Percentiles rank a stretch among this genome's conserved stretches.
These are phyloP conservation scores for Lactarius trivialis DNA, from an alignment of 768 basidiomycete species.

Conservation along the genomic window DNA sequence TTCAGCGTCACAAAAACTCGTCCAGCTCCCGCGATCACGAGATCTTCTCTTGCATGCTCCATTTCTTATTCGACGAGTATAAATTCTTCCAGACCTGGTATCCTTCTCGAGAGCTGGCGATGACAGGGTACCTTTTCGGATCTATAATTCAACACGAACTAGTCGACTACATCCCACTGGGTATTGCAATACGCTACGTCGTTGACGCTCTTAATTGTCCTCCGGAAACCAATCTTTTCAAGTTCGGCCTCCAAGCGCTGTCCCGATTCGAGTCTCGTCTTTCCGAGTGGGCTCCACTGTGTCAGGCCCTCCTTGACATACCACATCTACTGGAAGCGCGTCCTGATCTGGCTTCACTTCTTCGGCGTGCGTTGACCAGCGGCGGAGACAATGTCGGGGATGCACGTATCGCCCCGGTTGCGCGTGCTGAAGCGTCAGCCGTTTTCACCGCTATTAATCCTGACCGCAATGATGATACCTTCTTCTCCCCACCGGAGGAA, in stretches of 20 bases:
- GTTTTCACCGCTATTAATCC: constrained; percentile 77
- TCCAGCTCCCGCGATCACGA: constrained; percentile 83
- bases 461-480: constrained; percentile 55
- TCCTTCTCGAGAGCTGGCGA: constrained; percentile 86
- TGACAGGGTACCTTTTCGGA: constrained; percentile 95
- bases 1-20: constrained; percentile 81
- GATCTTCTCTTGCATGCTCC: constrained; percentile 98
- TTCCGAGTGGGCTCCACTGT: constrained; percentile 87
- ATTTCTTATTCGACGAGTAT: constrained; percentile 99
- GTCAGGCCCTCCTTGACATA: constrained; percentile 81
- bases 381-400: constrained; percentile 39
- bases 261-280: constrained; percentile 81
- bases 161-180: constrained; percentile 89
- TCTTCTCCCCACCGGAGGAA: constrained; percentile 73
- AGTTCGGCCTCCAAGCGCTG: constrained; percentile 90
- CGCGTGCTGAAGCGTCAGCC: constrained; percentile 38
- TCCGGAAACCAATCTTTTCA: constrained; percentile 89
- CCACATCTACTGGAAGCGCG: constrained; percentile 80
- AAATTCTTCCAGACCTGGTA: constrained; percentile 98
- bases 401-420: constrained; percentile 28
- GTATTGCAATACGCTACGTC: constrained; percentile 95
- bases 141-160: constrained; percentile 91
- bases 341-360: constrained; percentile 68
- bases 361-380: constrained; percentile 63
- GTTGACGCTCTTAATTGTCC: constrained; percentile 89